Percentiles rank a stretch among this genome's conserved stretches.
Evolutionary conservation across 139 green algal genomes (phyloP).

Genomic region (Mychonastes homosphaera): DNA sequence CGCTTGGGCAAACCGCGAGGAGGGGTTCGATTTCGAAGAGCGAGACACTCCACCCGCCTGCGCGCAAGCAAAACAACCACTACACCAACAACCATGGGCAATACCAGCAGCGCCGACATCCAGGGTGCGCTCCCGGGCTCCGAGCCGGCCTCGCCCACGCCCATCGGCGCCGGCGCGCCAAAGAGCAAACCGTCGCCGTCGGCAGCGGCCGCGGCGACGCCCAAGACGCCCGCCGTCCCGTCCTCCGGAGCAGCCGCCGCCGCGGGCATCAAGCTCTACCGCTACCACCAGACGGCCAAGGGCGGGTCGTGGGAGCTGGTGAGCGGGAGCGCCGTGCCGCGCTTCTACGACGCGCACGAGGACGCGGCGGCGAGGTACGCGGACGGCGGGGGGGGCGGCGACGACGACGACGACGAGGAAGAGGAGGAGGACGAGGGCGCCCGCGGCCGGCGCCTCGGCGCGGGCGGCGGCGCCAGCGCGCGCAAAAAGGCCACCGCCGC

Average conservation of each 20-base stretch:
- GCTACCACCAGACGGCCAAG: conserved; percentile 31
- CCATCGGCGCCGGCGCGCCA: not conserved
- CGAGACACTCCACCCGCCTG: not conserved
- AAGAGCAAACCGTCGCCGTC: not conserved
- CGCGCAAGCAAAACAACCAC: not conserved
- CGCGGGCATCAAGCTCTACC: conserved; percentile 36
- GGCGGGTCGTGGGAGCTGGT: conserved; percentile 46
- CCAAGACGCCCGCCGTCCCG: not conserved
- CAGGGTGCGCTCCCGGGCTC: not conserved
- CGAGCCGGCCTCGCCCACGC: not conserved
- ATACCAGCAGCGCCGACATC: conserved; percentile 9
- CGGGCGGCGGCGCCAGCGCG: too few species aligned
- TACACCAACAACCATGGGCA: conserved; percentile 7
- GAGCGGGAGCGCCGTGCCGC: conserved; percentile 17
- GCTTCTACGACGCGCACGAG: conserved; percentile 63
- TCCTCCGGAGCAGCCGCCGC: not conserved
- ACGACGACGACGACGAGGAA: conserved; percentile 25
- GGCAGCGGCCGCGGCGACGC: not conserved
- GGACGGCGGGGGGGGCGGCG: conserved; percentile 8
- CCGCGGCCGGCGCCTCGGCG: not conserved
- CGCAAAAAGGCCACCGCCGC: not conserved
- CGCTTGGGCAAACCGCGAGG: too few species aligned
- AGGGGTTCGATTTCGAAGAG: too few species aligned
- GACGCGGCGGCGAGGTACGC: conserved; percentile 29
- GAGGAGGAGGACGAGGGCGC: conserved; percentile 29